Base-by-base conservation (phyloP, 2,329 filamentous ascomycete genomes). In the Colletotrichum shisoi region DNA sequence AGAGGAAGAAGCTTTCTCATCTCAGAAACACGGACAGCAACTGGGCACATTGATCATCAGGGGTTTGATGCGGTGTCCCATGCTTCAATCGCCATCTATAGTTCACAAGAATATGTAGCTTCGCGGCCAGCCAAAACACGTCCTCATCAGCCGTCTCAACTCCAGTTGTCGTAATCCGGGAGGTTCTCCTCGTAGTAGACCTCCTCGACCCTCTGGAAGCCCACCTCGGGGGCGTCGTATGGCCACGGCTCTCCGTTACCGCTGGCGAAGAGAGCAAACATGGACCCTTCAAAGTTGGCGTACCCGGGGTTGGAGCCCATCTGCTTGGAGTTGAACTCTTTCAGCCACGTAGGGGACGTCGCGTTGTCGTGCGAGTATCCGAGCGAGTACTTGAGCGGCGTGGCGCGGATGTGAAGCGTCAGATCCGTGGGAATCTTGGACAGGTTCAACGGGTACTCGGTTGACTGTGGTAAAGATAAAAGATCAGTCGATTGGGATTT, bases 251-350 rank as follows among this genome's bases (percentile, higher is more conserved):
- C 69, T 8, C 67, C 65, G 8, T 70, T 69, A 2, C 72, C 71
- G 31, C 69, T 73, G 3, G 69, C 72, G 34, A 73, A 73, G 3
- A 73, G 57, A 4, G 62, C 71, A 45, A 72, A 71, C 69, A 72
- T 73, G 48, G 71, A 68, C 1, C 72, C 72, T 9, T 70, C 69
- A 34, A 73, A 72, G 3, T 71, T 67, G 1, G 71, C 67, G 19
- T 69, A 69, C 13, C 63, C 63, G 5, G 54, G 53, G 27, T 58
- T 67, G 37, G 63, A 53, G 53, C 53, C 42, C 48, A 71, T 60
- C 17, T 65, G 57, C 6, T 51, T 57, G 3, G 69, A 54, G 4
- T 62, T 60, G 24, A 72, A 71, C 31, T 57, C 45, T 40, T 71
- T 68, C 2, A 71, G 52, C 71, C 71, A 73, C 27, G 57, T 67